Base-by-base conservation (phyloP, 23 red algal genomes). In the Gracilaria gracilis region DNA sequence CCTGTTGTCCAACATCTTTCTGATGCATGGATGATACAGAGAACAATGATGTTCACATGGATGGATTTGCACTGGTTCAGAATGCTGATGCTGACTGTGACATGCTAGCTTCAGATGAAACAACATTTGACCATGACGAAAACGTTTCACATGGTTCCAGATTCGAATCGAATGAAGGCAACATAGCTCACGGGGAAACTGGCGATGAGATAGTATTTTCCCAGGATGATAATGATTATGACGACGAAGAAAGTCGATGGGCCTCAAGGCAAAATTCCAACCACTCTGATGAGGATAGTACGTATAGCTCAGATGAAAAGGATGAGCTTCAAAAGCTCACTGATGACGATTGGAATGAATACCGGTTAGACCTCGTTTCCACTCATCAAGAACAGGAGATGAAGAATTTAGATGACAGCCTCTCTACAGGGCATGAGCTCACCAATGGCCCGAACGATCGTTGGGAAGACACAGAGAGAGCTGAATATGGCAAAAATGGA, bases 41-140 rank as follows among this genome's bases (percentile, higher is more conserved):
- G n/a, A n/a, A n/a, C n/a, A n/a, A n/a, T n/a, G 17, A 40, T 0
- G 15, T 75, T 1, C 69, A 48, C n/a, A 37, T 75, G 69, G 69
- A 48, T 75, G 69, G 69, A 21, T 75, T 75, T 32, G 69, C 69
- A 34, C 5, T 75, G 4, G 69, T 75, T 75, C 14, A 48, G 1
- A 37, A 46, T 3, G 24, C 23, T 65, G 9, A 33, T 58, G 55
- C 21, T 58, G 23, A 58, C 14, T 15, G 21, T 58, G 55, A 58
- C 14, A 2, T 58, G 17, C 55, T 20, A 15, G 17, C 14, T 23
- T 58, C 55, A 20, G 3, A n/a, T 58, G 17, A 58, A 23, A 17
- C 23, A 4, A 58, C 55, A 7, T 58, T 17, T 15, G 55, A 58
- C 44, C 46, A 27, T 29, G 74, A 48, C 27, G 38, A 79, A 79